A percentile compares a stretch with the other conserved stretches of the same genome.
Conservation (phyloP, 495 filamentous ascomycete species). For the Tuber melanosporum region DNA sequence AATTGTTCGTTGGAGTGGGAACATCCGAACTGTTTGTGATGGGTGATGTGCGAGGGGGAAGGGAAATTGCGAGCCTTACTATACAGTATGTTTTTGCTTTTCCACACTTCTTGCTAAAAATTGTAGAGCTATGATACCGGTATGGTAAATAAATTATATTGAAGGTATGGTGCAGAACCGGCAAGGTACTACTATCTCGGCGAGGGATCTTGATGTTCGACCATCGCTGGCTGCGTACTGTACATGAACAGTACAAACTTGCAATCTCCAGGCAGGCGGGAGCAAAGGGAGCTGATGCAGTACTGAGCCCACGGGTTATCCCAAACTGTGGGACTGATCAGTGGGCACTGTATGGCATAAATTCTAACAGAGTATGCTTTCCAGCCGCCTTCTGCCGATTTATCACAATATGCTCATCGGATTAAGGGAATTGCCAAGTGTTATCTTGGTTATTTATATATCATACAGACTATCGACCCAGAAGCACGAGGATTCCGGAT, state of each 20-base stretch:
- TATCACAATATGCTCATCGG: not conserved
- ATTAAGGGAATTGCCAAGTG: not conserved
- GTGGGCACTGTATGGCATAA: not conserved
- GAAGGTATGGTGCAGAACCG: not conserved
- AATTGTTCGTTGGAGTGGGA: not conserved
- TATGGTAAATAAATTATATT: no score
- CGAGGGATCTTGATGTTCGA: not conserved
- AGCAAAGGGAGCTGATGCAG: not conserved
- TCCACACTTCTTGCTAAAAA: not conserved
- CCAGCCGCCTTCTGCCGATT: slow-evolving; percentile 2
- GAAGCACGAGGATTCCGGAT: not conserved
- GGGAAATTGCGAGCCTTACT: no score
- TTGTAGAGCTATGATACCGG: not conserved
- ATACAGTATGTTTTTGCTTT: no score
- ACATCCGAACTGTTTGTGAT: not conserved
- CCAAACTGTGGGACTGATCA: not conserved
- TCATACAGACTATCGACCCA: not conserved
- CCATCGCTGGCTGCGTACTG: not conserved
- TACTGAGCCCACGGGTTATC: not conserved
- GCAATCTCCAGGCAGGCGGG: not conserved
- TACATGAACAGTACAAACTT: not conserved
- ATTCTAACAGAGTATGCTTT: not conserved
- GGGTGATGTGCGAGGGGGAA: not conserved
- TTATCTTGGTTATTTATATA: not conserved
- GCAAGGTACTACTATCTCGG: not conserved